Base-by-base conservation (phyloP, 176 grass and related monocot species). In the Alopecurus myosuroides region DNA sequence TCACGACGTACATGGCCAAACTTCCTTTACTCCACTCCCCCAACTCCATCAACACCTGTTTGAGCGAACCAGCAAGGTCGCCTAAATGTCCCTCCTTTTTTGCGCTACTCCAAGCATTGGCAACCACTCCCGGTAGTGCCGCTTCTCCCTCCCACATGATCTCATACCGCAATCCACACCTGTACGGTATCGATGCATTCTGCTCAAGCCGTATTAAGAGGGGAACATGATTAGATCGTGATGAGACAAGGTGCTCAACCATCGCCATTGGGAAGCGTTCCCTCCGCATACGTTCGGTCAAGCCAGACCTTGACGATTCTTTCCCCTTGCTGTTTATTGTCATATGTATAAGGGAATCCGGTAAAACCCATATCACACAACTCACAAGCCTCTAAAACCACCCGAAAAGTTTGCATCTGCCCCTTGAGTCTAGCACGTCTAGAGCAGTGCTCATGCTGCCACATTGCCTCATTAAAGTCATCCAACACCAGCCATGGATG, bases 171-270 rank as follows among this genome's bases (percentile, higher is more conserved):
- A 19, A 1, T 2, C 7, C 22, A 3, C 15, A 3, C 22, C 22
- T 10, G 0, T 7, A 8, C 8, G 52, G 52, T 20, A 2, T 3
- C 1, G 52, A 1, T 0, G 9, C 52, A 3, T 22, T 22, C 52
- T 23, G 8, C 2, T 23, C 20, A 0, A 56, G 2, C 8, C 5
- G 19, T 0, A 56, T 0, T 0, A 56, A 1, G 2, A 56, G 0
- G 3, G 52, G 52, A 9, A 7, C 22, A 20, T 56, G 52, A 9
- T 56, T n/a, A 7, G 53, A 57, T 5, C n/a, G 2, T 4, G 53
- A 25, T 1, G 53, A 57, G 1, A 8, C 9, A 4, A 57, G 53
- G 9, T 57, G 53, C 9, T 3, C 7, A 10, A 20, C 20, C 53
- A 41, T 3, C 3, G 53, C 53, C 9, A 11, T 57, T 9, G 7